phyloP scores from a whole-genome alignment of 352 stramenopile species.

The Vaucheria bursata region DNA sequence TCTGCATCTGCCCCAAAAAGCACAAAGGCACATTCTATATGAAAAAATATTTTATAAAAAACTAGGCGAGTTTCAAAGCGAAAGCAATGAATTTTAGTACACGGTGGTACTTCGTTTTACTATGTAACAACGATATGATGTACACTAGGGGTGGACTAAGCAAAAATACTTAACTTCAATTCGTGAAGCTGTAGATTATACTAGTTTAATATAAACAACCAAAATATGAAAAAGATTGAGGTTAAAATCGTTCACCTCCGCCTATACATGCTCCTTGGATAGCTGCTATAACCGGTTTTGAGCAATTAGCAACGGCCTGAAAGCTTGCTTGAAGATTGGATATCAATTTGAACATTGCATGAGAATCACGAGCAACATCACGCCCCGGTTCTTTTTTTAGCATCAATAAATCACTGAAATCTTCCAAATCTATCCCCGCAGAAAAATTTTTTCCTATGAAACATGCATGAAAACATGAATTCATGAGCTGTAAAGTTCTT shows the following conservation, averaged over 20 bases:
- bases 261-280: constrained; percentile 54
- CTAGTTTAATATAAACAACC: no score
- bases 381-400: neutral
- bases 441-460: constrained; percentile 33
- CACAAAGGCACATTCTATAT: no score
- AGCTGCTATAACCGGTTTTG: constrained; percentile 53
- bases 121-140: no score
- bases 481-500: neutral
- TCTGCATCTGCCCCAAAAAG: no score
- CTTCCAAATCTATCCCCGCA: constrained; percentile 27
- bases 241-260: constrained; percentile 22
- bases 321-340: constrained; percentile 51
- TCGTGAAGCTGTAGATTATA: no score
- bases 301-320: constrained; percentile 19
- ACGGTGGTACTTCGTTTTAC: no score
- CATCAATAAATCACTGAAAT: constrained; percentile 12
- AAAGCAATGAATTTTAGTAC: no score
- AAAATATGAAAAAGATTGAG: no score
- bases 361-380: constrained; percentile 13
- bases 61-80: no score
- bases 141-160: no score
- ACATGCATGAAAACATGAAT: constrained; percentile 9
- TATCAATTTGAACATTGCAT: constrained; percentile 31
- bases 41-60: no score
- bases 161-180: no score